Evolutionary conservation across 805 yeast genomes (phyloP).

Genomic region (Sugiyamaella qingdaonensis): DNA sequence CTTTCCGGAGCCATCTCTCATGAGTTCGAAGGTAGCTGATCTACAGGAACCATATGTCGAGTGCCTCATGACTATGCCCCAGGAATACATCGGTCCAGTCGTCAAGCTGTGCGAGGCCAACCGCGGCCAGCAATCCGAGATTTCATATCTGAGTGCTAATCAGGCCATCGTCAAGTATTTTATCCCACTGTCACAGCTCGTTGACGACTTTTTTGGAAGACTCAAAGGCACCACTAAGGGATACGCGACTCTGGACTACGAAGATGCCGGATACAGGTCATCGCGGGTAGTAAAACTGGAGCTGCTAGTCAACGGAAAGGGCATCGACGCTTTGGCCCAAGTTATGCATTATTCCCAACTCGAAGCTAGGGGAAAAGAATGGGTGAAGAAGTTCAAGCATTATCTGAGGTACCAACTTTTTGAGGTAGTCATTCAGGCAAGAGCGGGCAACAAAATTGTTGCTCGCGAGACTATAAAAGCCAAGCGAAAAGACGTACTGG

Average conservation of each 20-base stretch:
- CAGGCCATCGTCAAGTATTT: conserved; percentile 78
- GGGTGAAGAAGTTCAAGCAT: conserved; percentile 78
- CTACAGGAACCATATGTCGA: conserved; percentile 84
- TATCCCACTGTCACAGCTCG: conserved; percentile 82
- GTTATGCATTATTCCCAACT: conserved; percentile 82
- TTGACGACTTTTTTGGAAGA: conserved; percentile 94
- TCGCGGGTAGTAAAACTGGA: conserved; percentile 85
- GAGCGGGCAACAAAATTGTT: conserved; percentile 69
- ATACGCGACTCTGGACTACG: conserved; percentile 91
- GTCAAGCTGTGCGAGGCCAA: conserved; percentile 81
- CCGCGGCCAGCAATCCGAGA: conserved; percentile 76
- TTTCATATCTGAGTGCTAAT: conserved; percentile 71
- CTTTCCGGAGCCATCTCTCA: conserved; percentile 60
- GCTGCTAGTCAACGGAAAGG: conserved; percentile 78
- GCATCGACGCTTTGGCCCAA: conserved; percentile 89
- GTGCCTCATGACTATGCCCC: conserved; percentile 86
- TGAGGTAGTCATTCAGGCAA: conserved; percentile 90
- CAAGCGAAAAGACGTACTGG: conserved; percentile 89
- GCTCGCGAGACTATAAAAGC: conserved; percentile 95
- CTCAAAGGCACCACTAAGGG: conserved; percentile 87
- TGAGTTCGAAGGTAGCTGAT: conserved; percentile 43
- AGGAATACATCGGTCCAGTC: conserved; percentile 81
- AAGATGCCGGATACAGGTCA: conserved; percentile 80
- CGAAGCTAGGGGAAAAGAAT: conserved; percentile 66
- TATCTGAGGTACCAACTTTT: conserved; percentile 77